Evolutionary conservation across 805 yeast species (phyloP), one percentile per base, ranked within the genome.

Genomic region (Yarrowia hollandica): DNA sequence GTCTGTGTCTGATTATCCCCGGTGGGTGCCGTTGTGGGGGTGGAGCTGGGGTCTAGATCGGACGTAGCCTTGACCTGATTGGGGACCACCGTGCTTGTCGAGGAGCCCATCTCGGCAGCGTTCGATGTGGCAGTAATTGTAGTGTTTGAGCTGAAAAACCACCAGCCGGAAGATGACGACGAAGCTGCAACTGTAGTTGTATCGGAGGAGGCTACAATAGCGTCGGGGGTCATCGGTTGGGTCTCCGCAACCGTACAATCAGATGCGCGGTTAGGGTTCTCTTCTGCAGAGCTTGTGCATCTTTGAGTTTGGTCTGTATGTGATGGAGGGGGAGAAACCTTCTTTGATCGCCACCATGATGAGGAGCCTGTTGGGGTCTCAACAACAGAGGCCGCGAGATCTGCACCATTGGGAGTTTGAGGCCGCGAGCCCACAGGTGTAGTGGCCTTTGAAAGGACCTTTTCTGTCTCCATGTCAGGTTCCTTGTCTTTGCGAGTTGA

Each of bases 201-300:
- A 5, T 30, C 11, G 4, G 16, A 21, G 33, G 35, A 18, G n/a
- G 35, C n/a, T 6, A 14, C 52, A 3, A 14, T 31, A n/a, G 35
- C 28, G n/a, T 21, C 16, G 16, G 19, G 11, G 12, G 11, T 11
- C 15, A 16, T 44, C 37, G 37, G 52, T 30, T 31, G 55, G 55
- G 55, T 48, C 28, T 31, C 39, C 22, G 55, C 55, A 31, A 23
- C 38, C 19, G 55, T 48, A 33, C 55, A 48, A 48, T 48, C 55
- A 48, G 55, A 48, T 48, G 55, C 55, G 39, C 55, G 55, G 55
- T 48, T 48, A 48, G 55, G 39, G 55, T 30, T 31, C 3, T 6
- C 22, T 11, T 15, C 30, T 31, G 55, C 38, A 22, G 39, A 22
- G 55, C 39, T 16, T n/a, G 31, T 31, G 39, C 35, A 18, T 4